Evolutionary conservation across 306 rosid genomes (phyloP), one percentile per base, ranked within the genome.

Genomic region (Sicyos baderoa): DNA sequence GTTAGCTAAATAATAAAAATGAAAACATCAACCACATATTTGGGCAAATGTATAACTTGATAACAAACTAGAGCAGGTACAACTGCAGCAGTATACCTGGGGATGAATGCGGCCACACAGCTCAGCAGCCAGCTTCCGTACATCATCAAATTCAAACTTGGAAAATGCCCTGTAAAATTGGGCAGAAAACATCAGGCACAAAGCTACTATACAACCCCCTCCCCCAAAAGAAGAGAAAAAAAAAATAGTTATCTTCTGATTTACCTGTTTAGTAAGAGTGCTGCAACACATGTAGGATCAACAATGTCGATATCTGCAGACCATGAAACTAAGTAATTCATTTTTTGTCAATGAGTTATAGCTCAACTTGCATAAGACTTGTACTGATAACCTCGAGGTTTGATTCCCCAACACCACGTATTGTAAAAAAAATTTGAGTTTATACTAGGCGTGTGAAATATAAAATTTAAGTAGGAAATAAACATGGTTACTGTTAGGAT

Each of bases 31-130:
- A 10, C 23, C 14, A 10, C 7, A 44, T 19, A 12, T 13, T 19
- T 42, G 12, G 35, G 32, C 15, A 42, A 64, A 5, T 44, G 10
- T 42, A 64, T 53, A 64, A 42, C 70, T 44, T 14, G 37, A 40
- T 64, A 64, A 44, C 35, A 64, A 64, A 44, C 70, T 44, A 44
- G 11, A 64, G 45, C 29, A 64, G 18, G 18, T 17, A 44, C 19
- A 44, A 63, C 10, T 18, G 15, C 37, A n/a, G 6, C 15, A 32
- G 49, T 68, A 72, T 86, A 92, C 96, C 76, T 86, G 85, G 54
- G 95, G 96, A 79, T 92, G 96, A 82, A 92, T 79, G 81, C 95
- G 91, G 50, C 96, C 96, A 81, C 93, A 86, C 11, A 92, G 82
- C 88, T 92, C 96, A 79, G 98, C 96, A 74, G 98, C 88, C 63